Evolutionary conservation across 129 eudicot species (phyloP), one percentile per base, ranked within the genome.

Genomic region (Artemisia annua): DNA sequence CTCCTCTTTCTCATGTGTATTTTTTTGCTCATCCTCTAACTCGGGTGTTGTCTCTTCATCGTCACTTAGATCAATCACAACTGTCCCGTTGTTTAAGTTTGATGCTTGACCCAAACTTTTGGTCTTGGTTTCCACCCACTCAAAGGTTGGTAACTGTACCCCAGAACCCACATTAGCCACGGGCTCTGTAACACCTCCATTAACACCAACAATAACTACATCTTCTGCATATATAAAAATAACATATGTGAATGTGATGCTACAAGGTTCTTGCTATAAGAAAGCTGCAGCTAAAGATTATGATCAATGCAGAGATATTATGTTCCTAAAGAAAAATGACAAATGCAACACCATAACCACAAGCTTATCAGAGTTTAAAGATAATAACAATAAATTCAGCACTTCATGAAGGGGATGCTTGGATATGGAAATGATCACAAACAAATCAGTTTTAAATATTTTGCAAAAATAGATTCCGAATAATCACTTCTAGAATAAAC

Each of bases 51-150:
- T 60, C 22, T 63, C 79, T 19, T 88, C 96, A 28, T 88, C 96
- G 15, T 91, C 96, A 54, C 95, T 89, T 20, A 89, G 56, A 39
- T 86, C 89, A 58, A 89, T 87, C 70, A 92, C 87, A 9, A 22
- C 13, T 17, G 80, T n/a, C 66, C 8, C 50, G 3, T 39, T 16
- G 46, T 65, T 63, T 5, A 70, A 13, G 32, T 56, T 48, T 9
- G 43, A 69, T 39, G 63, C 55, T 14, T 70, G 60, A 58, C 63
- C 68, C 7, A 18, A 67, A 67, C 65, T 39, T 22, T 1, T 75
- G 74, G 50, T 16, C 39, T 28, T 55, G 17, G 67, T 56, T 28
- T 77, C 77, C 14, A 66, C 66, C 48, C 60, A 15, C 75, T 49
- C 20, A 14, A 64, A 10, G 53, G 73, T 32, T 78, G n/a, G 46